These are phyloP conservation scores for Fraxinus velutina DNA, from an alignment of 305 asterid genomes.

Conservation along the genomic window DNA sequence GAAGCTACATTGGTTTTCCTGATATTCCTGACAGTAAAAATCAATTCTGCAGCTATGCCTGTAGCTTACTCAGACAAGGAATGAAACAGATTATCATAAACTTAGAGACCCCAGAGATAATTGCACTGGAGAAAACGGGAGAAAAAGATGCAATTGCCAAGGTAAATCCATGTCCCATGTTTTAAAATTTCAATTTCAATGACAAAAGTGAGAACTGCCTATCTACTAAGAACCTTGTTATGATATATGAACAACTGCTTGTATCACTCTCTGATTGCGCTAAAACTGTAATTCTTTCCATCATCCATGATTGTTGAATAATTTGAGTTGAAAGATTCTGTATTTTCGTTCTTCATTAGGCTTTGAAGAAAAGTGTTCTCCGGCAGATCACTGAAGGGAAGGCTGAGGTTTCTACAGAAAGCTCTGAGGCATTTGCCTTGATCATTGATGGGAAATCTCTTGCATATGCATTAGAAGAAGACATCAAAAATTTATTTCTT, in stretches of 20 bases:
- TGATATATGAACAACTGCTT: background rate
- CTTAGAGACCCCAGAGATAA: slow-evolving; percentile 56
- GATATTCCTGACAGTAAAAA: slow-evolving; percentile 29
- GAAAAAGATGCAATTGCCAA: slow-evolving; percentile 53
- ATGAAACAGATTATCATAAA: slow-evolving; percentile 50
- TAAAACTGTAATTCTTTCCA: background rate
- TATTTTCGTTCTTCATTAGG: slow-evolving; percentile 38
- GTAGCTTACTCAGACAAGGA: slow-evolving; percentile 81
- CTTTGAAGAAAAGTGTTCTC: slow-evolving; percentile 58
- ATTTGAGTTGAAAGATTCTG: slow-evolving; percentile 17
- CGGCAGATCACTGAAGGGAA: slow-evolving; percentile 67
- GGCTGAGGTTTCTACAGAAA: slow-evolving; percentile 45
- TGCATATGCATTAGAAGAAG: slow-evolving; percentile 71
- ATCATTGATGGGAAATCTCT: slow-evolving; percentile 96
- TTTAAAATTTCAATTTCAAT: background rate
- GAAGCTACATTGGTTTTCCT: slow-evolving; percentile 2
- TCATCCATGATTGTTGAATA: background rate
- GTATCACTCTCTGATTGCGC: background rate
- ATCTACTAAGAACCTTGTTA: background rate
- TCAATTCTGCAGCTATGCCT: slow-evolving; percentile 51
- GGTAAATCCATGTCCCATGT: slow-evolving; percentile 31
- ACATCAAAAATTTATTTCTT: slow-evolving; percentile 54
- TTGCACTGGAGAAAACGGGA: slow-evolving; percentile 50
- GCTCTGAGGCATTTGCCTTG: slow-evolving; percentile 72
- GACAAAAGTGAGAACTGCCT: background rate